Conservation (phyloP, 148 eudicot genomes). For the Fagopyrum tataricum region DNA sequence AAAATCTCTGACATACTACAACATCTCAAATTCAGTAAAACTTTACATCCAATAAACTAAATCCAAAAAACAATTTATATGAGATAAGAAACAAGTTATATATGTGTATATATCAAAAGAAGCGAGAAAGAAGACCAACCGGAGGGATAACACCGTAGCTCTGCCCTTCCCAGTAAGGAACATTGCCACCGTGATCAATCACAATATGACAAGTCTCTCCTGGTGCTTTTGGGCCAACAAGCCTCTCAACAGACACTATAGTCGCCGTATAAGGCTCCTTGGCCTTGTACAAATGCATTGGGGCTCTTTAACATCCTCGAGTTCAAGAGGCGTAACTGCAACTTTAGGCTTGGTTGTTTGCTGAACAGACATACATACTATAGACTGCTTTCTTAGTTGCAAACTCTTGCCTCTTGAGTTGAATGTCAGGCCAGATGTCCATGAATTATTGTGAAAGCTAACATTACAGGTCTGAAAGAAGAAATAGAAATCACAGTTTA, state of each 20-base stretch:
- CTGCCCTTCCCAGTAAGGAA: conserved; percentile 98
- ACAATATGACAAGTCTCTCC: conserved; percentile 97
- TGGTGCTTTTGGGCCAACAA: conserved; percentile 88
- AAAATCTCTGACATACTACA: neutral
- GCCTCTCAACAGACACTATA: conserved; percentile 83
- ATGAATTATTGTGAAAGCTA: conserved; percentile 43
- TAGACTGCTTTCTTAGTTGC: conserved; percentile 32
- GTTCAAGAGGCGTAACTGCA: conserved; percentile 51
- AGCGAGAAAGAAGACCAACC: conserved; percentile 33
- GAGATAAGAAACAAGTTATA: neutral
- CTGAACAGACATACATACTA: conserved; percentile 74
- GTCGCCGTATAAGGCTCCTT: conserved; percentile 83
- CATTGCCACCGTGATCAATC: conserved; percentile 86
- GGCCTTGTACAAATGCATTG: conserved; percentile 62
- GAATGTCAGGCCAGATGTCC: conserved; percentile 28
- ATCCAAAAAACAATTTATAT: neutral
- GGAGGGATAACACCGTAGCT: conserved; percentile 93
- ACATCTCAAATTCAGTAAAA: neutral
- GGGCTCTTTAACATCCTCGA: conserved; percentile 78
- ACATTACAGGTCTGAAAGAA: conserved; percentile 34
- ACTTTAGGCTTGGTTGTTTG: conserved; percentile 59
- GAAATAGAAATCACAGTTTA: conserved; percentile 4
- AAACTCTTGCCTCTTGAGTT: conserved; percentile 33
- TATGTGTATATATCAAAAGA: neutral
- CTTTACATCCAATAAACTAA: neutral